These are phyloP conservation scores for Arthrinium phaeospermum DNA, from an alignment of 2,329 filamentous ascomycete species.

Conservation along the genomic window DNA sequence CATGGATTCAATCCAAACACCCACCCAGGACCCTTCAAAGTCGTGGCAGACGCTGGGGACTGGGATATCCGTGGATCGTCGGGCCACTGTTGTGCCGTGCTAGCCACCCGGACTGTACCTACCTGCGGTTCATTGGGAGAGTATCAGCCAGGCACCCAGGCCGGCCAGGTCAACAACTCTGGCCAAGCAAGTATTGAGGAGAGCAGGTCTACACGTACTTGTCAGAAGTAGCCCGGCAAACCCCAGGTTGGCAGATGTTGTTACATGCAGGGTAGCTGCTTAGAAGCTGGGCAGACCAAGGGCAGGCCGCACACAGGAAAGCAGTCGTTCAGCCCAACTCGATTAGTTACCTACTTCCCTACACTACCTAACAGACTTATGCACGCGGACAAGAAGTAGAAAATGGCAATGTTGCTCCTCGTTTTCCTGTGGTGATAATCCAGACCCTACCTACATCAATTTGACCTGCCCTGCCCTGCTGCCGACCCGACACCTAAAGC, in stretches of 20 bases:
- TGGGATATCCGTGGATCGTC: conserved; percentile 1
- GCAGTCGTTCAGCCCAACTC: conserved; percentile 5
- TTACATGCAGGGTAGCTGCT: conserved; percentile 16
- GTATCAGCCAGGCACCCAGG: neutral
- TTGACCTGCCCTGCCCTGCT: neutral
- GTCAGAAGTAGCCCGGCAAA: neutral
- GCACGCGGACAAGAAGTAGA: neutral
- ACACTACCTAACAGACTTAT: neutral
- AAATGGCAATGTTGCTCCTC: neutral
- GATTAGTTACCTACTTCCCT: neutral
- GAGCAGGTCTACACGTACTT: neutral
- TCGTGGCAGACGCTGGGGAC: conserved; percentile 12
- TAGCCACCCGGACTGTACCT: neutral
- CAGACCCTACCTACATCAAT: neutral
- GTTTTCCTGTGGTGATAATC: conserved; percentile 5
- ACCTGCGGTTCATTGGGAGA: neutral
- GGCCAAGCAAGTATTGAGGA: too few relatives aligned
- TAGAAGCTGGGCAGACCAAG: conserved; percentile 4
- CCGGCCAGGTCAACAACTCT: neutral
- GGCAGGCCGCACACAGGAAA: neutral
- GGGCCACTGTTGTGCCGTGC: conserved; percentile 12
- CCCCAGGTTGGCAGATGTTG: conserved; percentile 8
- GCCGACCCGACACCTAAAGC: conserved; percentile 8
- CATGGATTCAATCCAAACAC: neutral
- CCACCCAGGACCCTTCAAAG: conserved; percentile 7